Evolutionary conservation across 352 stramenopile genomes (phyloP), one percentile per base, ranked within the genome.

Genomic region (Pythium dissimile): DNA sequence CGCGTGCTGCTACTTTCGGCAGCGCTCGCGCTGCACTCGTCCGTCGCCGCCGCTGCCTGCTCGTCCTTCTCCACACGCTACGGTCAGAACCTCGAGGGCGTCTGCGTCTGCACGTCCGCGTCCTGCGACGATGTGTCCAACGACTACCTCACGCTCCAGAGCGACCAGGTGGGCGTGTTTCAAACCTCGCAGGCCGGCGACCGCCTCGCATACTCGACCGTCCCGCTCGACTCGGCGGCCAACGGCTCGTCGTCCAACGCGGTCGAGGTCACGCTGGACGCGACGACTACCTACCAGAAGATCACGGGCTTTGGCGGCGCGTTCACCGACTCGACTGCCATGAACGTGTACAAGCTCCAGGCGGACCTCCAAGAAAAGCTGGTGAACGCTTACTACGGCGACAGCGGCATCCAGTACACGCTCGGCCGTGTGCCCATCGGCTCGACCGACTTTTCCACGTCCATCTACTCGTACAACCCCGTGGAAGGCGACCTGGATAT

Each of bases 241-340:
- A 20, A 16, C 6, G 50, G 20, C 15, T 41, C 54, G n/a, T 13
- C 28, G 46, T 24, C 55, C 61, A 0, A 56, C 62, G 39, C 30
- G 13, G 43, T 26, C 69, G 9, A 71, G 85, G 41, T 75, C 23
- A 54, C 69, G 24, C 68, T 88, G 23, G 73, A 91, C 50, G 72
- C 71, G 12, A 58, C 47, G 0, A 69, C 64, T 24, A 85, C 62
- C 46, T 89, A 78, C 72, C 79, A 96, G 65, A 71, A 84, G 55
- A 94, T 97, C 39, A 72, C 86, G 27, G 89, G 89, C 15, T 97
- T 97, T 57, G 89, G 89, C 10, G 89, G 87, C n/a, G 86, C 89
- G 21, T 97, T 97, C 73, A 97, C 88, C 8, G 89, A 97, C 53
- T 60, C 85, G 4, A 74, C 86, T 30, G 71, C 86, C 20, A 85